These are phyloP conservation scores for Peronospora belbahrii DNA, from an alignment of 352 stramenopile genomes.

Conservation along the genomic window DNA sequence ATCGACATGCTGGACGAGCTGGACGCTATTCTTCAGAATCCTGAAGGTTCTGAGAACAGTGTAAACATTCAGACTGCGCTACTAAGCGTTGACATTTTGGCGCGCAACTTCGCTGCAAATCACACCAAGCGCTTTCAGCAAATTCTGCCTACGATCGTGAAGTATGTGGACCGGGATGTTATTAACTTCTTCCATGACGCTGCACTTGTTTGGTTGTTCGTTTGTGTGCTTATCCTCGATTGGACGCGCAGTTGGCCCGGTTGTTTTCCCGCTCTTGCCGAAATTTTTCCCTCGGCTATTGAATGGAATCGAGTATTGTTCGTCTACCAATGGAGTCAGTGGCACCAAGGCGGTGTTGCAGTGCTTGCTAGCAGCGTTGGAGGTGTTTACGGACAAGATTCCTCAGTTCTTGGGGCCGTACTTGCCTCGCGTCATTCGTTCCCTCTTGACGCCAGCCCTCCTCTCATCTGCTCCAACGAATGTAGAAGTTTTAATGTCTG, in stretches of 20 bases:
- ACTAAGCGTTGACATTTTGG: slow-evolving; percentile 77
- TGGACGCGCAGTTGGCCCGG: slow-evolving; percentile 49
- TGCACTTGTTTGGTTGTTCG: slow-evolving; percentile 74
- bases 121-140: slow-evolving; percentile 72
- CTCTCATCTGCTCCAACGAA: slow-evolving; percentile 25
- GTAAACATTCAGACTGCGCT: slow-evolving; percentile 80
- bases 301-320: slow-evolving; percentile 49
- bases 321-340: slow-evolving; percentile 12
- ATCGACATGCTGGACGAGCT: slow-evolving; percentile 86
- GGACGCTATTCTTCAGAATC: slow-evolving; percentile 57
- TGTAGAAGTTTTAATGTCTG: slow-evolving; percentile 37
- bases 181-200: slow-evolving; percentile 36
- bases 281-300: slow-evolving; percentile 81
- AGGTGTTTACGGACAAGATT: slow-evolving; percentile 81
- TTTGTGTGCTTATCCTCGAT: slow-evolving; percentile 81
- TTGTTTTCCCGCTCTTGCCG: slow-evolving; percentile 74
- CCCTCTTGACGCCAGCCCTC: slow-evolving; percentile 48
- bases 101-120: slow-evolving; percentile 62
- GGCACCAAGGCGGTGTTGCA: slow-evolving; percentile 54
- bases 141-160: slow-evolving; percentile 64
- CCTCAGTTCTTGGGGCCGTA: slow-evolving; percentile 77
- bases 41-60: slow-evolving; percentile 49
- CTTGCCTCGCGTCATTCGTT: slow-evolving; percentile 50
- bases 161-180: slow-evolving; percentile 59
- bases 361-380: slow-evolving; percentile 62